Evolutionary conservation across 169 alveolate genomes (phyloP).

Genomic region (Plasmodium coatneyi): DNA sequence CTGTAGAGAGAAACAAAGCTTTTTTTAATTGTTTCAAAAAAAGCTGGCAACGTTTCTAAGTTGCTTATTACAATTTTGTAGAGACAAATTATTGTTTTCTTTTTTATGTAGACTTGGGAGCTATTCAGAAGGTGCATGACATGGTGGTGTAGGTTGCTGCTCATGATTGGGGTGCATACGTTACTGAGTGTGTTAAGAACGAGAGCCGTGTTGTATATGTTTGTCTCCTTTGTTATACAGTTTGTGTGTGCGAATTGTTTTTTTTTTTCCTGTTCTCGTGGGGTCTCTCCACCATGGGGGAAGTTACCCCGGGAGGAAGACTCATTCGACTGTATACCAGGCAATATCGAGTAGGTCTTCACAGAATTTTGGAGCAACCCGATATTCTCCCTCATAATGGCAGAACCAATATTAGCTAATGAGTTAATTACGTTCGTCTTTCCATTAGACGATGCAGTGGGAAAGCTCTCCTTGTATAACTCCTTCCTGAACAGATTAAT

Average conservation of each 20-base stretch:
- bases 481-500: slow-evolving; percentile 47
- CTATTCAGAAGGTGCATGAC: slow-evolving; percentile 25
- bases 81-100: slow-evolving; percentile 32
- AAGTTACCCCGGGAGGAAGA: not conserved
- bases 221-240: not conserved
- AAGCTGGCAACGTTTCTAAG: slow-evolving; percentile 13
- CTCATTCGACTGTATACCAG: not conserved
- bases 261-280: not conserved
- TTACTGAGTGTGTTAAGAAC: slow-evolving; percentile 48
- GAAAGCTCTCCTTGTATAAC: slow-evolving; percentile 17
- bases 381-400: slow-evolving; percentile 10
- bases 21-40: slow-evolving; percentile 26
- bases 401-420: slow-evolving; percentile 3
- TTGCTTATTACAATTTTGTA: slow-evolving; percentile 27
- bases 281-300: not conserved
- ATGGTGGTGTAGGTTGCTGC: slow-evolving; percentile 22
- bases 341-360: not conserved
- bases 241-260: not conserved
- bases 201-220: slow-evolving; percentile 25
- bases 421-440: slow-evolving; percentile 10
- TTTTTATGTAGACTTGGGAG: slow-evolving; percentile 23
- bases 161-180: slow-evolving; percentile 53
- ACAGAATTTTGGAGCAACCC: not conserved
- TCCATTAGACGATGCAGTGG: not conserved
- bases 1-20: slow-evolving; percentile 15